Base-by-base conservation (phyloP, 1,139 yeast genomes). In the Blastobotrys aristatus region DNA sequence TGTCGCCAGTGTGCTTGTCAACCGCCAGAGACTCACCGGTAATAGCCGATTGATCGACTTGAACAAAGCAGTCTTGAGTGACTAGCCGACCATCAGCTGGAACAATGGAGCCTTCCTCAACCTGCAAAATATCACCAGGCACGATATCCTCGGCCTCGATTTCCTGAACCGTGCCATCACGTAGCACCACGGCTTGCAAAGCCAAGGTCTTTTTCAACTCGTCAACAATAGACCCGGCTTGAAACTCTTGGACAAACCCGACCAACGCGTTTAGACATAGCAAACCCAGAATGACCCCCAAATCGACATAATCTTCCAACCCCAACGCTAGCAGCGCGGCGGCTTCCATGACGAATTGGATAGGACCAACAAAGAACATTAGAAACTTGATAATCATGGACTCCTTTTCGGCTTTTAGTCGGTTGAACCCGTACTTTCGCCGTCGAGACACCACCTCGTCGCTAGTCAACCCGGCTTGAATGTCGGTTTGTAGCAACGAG, bases 11-110 rank as follows among this genome's bases (percentile, higher is more conserved):
- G 70, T 77, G 87, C 79, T 89, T 89, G 75, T 88, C 96, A 61
- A 84, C 96, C 66, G 97, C 96, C 62, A 90, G 75, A 57, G 97
- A 89, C 76, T 90, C 97, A 82, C 97, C 97, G 66, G 97, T 90
- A 67, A 90, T 85, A 65, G 97, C 95, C 65, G 97, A 89, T 76
- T 90, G 97, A 75, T 90, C 97, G 66, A 89, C 84, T 75, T 89
- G 97, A 65, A 89, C 75, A 76, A 84, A 82, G 69, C 86, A 79
- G 66, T 84, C 95, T 71, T 87, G 95, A 59, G 95, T 78, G 57
- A 89, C 87, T 60, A 89, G 74, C 72, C 95, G 81, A 75, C 96
- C 97, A 74, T 90, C 97, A 57, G 97, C 89, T 55, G 89, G 87
- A 59, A 83, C 78, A 61, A 82, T 85, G 58, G 82, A 75, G 76